phyloP scores from a whole-genome alignment of 2,329 filamentous ascomycete species.

The Verticillium isaacii region DNA sequence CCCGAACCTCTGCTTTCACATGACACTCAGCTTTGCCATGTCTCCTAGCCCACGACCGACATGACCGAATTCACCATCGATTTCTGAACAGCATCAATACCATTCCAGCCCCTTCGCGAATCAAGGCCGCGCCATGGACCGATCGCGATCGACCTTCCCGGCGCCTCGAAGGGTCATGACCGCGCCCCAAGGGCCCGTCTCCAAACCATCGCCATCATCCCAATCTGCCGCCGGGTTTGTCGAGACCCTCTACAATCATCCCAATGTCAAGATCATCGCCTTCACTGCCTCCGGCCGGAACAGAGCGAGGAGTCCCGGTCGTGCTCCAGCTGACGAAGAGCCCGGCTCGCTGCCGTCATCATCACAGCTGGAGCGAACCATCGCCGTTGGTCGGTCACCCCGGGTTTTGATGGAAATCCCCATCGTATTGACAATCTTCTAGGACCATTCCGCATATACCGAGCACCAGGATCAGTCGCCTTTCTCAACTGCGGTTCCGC shows the following conservation, averaged over 20 bases:
- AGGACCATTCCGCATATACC: constrained; percentile 79
- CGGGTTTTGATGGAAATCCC: neutral
- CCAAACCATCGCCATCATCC: constrained; percentile 16
- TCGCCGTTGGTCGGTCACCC: constrained; percentile 63
- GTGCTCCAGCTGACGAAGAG: constrained; percentile 36
- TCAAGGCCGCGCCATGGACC: neutral
- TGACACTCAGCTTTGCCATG: neutral
- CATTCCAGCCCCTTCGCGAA: neutral
- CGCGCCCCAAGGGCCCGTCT: constrained; percentile 22
- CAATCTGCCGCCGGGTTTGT: constrained; percentile 33
- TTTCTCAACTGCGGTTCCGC: constrained; percentile 83
- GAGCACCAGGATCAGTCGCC: constrained; percentile 77
- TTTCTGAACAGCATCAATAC: neutral
- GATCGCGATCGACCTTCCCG: constrained; percentile 12
- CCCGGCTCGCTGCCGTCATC: constrained; percentile 67
- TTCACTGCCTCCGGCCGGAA: constrained; percentile 37
- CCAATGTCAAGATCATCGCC: constrained; percentile 63
- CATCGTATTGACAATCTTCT: neutral
- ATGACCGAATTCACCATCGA: neutral
- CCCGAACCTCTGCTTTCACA: neutral
- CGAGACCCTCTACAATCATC: constrained; percentile 71
- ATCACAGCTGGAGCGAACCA: constrained; percentile 72
- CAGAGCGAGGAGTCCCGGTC: constrained; percentile 24
- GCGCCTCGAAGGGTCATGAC: constrained; percentile 31
- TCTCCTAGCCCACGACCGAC: neutral